Evolutionary conservation across 805 yeast genomes (phyloP).

Genomic region (Wickerhamiella allomyrinae): DNA sequence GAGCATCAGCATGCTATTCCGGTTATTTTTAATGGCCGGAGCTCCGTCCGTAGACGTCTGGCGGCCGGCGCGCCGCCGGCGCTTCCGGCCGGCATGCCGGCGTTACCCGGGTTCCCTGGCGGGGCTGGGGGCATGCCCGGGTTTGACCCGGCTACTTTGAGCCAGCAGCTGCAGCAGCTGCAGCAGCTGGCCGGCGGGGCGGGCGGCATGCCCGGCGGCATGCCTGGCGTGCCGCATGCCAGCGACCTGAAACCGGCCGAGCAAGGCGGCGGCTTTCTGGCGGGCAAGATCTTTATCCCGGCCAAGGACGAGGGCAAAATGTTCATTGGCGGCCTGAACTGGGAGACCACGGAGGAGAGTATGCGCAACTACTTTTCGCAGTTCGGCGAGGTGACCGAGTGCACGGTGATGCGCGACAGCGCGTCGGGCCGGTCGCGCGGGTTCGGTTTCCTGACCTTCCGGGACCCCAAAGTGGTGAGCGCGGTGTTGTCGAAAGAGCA

Average conservation of each 20-base stretch:
- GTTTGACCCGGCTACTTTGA: slow-evolving; percentile 17
- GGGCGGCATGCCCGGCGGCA: slow-evolving; percentile 6
- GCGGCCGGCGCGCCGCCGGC: slow-evolving; percentile 10
- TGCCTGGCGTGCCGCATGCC: background rate
- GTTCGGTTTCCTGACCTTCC: slow-evolving; percentile 84
- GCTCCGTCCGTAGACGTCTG: background rate
- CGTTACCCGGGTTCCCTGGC: slow-evolving; percentile 15
- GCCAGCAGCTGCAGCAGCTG: slow-evolving; percentile 17
- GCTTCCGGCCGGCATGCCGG: slow-evolving; percentile 17
- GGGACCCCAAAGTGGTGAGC: slow-evolving; percentile 67
- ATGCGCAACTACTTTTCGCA: slow-evolving; percentile 69
- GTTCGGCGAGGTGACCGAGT: slow-evolving; percentile 77
- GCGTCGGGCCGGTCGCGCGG: slow-evolving; percentile 85
- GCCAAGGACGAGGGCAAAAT: slow-evolving; percentile 71
- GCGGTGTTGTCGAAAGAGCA: slow-evolving; percentile 78
- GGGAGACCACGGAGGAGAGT: slow-evolving; percentile 93
- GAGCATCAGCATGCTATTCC: too few relatives aligned
- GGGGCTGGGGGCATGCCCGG: slow-evolving; percentile 5
- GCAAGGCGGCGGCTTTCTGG: slow-evolving; percentile 17
- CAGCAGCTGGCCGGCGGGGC: slow-evolving; percentile 15
- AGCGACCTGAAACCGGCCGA: slow-evolving; percentile 16
- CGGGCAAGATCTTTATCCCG: slow-evolving; percentile 34
- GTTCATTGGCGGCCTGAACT: slow-evolving; percentile 93
- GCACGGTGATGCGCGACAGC: slow-evolving; percentile 85
- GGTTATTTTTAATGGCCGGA: too few relatives aligned